Evolutionary conservation across 1,284 basidiomycete species (phyloP), one percentile per base, ranked within the genome.

Genomic region (Mycena citricolor): DNA sequence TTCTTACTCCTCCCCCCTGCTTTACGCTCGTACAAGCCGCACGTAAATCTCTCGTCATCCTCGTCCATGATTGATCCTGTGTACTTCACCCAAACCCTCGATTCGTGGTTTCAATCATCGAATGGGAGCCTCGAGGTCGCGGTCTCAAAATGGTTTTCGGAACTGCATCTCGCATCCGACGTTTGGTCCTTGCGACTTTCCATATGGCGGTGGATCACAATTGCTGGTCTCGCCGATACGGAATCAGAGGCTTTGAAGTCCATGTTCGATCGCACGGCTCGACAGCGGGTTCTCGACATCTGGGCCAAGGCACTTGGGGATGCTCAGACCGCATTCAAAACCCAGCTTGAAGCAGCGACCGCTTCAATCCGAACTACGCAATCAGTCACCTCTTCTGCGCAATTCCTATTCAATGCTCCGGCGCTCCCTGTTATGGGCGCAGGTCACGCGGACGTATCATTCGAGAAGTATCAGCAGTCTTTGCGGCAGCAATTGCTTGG

Each of bases 21-120:
- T 46, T 73, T 90, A 49, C 72, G 72, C 48, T 72, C 74, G 8
- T 90, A 88, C 59, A 82, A 77, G 54, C 87, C 88, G 16, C 88
- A 86, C 57, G 71, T 90, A 44, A 85, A 89, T 54, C 62, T 79
- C 8, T 64, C 67, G 8, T 81, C 85, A 1, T 62, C 74, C 2
- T 77, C 77, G 1, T 70, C 79, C 12, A 69, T 68, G 5, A 59
- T 81, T 13, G 60, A 74, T 4, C 67, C 66, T 30, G 54, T 61
- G 1, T 60, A 68, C 14, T 63, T 86, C 29, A 54, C 61, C 20
- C 61, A 70, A 19, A 77, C 72, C 47, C 57, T 87, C 10, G 61
- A 66, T 4, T 68, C 67, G 29, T 90, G 87, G 86, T 82, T 86
- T 56, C 55, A 61, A 25, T 70, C 71, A 30, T 76, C 81, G 1